Conservation (phyloP, 257 asterid genomes). For the Ilex aquifolium region DNA sequence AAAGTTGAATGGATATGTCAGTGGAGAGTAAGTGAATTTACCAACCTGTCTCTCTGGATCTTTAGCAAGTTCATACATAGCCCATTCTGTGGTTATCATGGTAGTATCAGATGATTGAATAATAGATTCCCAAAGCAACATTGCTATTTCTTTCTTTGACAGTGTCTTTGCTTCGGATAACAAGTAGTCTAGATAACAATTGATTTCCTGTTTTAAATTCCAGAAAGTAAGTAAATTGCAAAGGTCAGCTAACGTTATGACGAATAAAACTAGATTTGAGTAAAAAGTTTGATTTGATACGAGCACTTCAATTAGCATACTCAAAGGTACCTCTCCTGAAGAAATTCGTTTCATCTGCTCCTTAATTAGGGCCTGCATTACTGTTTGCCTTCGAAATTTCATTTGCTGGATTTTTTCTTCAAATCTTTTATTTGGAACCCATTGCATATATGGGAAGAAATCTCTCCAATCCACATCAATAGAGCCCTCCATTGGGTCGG, state of each 20-base stretch:
- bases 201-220: constrained; percentile 39
- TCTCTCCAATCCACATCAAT: constrained; percentile 98
- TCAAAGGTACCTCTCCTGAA: constrained; percentile 51
- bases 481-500: constrained; percentile 77
- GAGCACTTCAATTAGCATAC: too few relatives aligned
- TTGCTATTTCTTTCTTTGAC: constrained; percentile 55
- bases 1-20: not conserved
- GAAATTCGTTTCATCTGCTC: constrained; percentile 49
- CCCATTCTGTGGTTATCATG: constrained; percentile 76
- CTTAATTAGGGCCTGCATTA: constrained; percentile 60
- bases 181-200: constrained; percentile 62
- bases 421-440: constrained; percentile 70
- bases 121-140: constrained; percentile 81
- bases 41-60: constrained; percentile 64
- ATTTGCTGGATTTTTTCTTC: constrained; percentile 42
- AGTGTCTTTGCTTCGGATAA: constrained; percentile 48
- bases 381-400: constrained; percentile 43
- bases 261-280: too few relatives aligned
- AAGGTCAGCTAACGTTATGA: not conserved
- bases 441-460: constrained; percentile 73
- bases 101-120: constrained; percentile 85
- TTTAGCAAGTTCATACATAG: constrained; percentile 80
- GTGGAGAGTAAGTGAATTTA: not conserved
- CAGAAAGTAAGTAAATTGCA: not conserved
- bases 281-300: not conserved